phyloP scores from a whole-genome alignment of 2,329 filamentous ascomycete species.

The Exophiala calicioides region DNA sequence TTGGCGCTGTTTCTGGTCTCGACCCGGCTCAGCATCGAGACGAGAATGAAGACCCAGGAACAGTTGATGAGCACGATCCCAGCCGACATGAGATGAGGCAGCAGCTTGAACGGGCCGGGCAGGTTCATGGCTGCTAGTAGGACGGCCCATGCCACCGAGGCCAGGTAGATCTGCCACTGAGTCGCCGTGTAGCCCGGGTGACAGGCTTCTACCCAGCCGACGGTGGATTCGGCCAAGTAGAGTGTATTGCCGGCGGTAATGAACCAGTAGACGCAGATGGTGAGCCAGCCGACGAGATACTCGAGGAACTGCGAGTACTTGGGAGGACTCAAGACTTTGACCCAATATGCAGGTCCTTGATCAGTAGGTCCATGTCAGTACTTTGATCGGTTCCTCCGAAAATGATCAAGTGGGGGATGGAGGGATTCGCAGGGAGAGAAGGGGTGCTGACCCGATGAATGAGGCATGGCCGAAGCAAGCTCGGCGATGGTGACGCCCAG shows the following conservation, averaged over 20 bases:
- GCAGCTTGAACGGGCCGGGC: slow-evolving; percentile 12
- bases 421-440: no score
- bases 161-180: slow-evolving; percentile 30
- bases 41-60: slow-evolving; percentile 28
- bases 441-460: slow-evolving; percentile 54
- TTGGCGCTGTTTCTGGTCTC: slow-evolving; percentile 17
- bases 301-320: slow-evolving; percentile 48
- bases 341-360: slow-evolving; percentile 12
- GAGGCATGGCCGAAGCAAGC: slow-evolving; percentile 51
- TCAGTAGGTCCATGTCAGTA: background rate
- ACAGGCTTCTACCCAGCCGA: slow-evolving; percentile 13
- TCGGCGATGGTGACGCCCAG: slow-evolving; percentile 34
- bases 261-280: slow-evolving; percentile 56
- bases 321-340: slow-evolving; percentile 42
- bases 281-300: slow-evolving; percentile 54
- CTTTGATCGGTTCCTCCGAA: background rate
- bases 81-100: slow-evolving; percentile 12
- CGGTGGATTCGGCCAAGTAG: slow-evolving; percentile 9
- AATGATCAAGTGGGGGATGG: no score
- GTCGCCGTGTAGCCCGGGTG: slow-evolving; percentile 6
- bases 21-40: slow-evolving; percentile 31
- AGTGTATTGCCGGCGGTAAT: slow-evolving; percentile 42
- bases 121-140: slow-evolving; percentile 14
- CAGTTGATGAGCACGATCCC: slow-evolving; percentile 21
- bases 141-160: slow-evolving; percentile 20